Percentiles rank a stretch among this genome's conserved stretches.
Evolutionary conservation across 2,329 filamentous ascomycete species (phyloP).

Genomic region (Penicillium sp.): DNA sequence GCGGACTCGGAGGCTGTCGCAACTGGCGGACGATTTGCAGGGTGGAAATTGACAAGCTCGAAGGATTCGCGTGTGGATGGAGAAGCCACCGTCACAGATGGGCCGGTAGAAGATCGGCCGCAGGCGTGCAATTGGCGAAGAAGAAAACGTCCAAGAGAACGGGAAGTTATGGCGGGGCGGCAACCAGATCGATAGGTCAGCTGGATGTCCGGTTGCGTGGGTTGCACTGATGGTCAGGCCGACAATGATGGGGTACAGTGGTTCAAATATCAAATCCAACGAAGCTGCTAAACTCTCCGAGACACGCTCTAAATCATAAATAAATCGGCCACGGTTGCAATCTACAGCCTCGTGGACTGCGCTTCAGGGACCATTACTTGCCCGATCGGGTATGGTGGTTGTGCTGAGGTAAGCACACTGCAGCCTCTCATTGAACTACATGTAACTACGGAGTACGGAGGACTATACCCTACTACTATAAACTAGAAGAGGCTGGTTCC

Average conservation of each 20-base stretch:
- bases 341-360: neutral
- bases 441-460: neutral
- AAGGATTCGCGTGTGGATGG: constrained; percentile 25
- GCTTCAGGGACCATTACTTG: constrained; percentile 13
- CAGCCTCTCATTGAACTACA: constrained; percentile 6
- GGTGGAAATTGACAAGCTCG: constrained; percentile 30
- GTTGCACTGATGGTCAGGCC: constrained; percentile 21
- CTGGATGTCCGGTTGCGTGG: constrained; percentile 11
- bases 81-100: constrained; percentile 21
- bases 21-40: constrained; percentile 4
- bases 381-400: constrained; percentile 11
- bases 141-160: constrained; percentile 6
- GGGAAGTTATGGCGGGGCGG: constrained; percentile 12
- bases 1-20: constrained; percentile 5
- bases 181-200: constrained; percentile 13
- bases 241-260: constrained; percentile 8
- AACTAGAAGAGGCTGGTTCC: no score
- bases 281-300: constrained; percentile 9
- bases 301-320: constrained; percentile 2
- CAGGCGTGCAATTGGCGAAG: constrained; percentile 8
- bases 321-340: neutral
- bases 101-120: constrained; percentile 16
- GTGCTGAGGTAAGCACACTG: constrained; percentile 13
- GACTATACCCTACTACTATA: no score
- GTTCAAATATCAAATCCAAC: constrained; percentile 1